Evolutionary conservation across 345 rosid genomes (phyloP).

Genomic region (Passiflora organensis): DNA sequence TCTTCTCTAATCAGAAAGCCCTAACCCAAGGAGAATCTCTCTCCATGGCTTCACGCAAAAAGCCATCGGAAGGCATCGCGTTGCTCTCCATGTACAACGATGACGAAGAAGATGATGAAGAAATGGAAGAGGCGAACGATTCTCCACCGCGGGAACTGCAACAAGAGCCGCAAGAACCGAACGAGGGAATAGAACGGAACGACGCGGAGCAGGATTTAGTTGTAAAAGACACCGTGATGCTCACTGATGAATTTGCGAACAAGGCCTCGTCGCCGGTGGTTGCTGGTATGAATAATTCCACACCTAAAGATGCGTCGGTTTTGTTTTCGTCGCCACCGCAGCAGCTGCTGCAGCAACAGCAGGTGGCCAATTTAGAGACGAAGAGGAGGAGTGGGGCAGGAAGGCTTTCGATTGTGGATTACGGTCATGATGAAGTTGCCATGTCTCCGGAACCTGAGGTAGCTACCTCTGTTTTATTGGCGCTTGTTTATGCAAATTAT

Average conservation of each 20-base stretch:
- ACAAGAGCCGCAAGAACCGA: not conserved
- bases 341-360: slow-evolving; percentile 18
- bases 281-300: slow-evolving; percentile 6
- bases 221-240: slow-evolving; percentile 9
- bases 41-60: slow-evolving; percentile 68
- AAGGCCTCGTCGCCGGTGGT: slow-evolving; percentile 16
- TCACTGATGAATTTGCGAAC: slow-evolving; percentile 18
- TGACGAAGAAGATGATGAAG: slow-evolving; percentile 88
- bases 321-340: not conserved
- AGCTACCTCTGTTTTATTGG: not conserved
- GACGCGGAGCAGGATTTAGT: slow-evolving; percentile 35
- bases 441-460: slow-evolving; percentile 75
- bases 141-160: slow-evolving; percentile 22
- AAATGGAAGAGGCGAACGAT: slow-evolving; percentile 47
- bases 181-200: slow-evolving; percentile 26
- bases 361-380: slow-evolving; percentile 13
- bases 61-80: slow-evolving; percentile 74
- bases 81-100: slow-evolving; percentile 75
- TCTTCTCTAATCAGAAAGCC: slow-evolving; percentile 9
- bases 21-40: too few relatives aligned
- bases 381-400: slow-evolving; percentile 30
- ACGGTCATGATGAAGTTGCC: slow-evolving; percentile 59
- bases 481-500: too few relatives aligned
- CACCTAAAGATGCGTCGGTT: not conserved
- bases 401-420: slow-evolving; percentile 55